Conservation (phyloP, 1,284 basidiomycete genomes). For the Hymenochaete sp. region DNA sequence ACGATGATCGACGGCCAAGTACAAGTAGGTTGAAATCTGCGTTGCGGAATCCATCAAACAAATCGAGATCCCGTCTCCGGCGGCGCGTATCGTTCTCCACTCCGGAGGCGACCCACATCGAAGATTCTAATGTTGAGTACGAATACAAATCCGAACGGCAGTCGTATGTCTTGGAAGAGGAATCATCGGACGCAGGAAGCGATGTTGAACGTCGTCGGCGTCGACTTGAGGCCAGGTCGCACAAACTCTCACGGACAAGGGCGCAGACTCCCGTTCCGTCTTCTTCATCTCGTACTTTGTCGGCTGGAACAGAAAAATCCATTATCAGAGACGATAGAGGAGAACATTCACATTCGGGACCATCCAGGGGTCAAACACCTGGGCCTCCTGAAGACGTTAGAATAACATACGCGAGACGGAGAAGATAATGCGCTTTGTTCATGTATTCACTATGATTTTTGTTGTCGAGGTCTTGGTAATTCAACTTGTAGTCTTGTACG, state of each 20-base stretch:
- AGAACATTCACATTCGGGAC: too few relatives aligned
- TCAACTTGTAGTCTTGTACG: conserved; percentile 51
- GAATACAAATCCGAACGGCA: neutral
- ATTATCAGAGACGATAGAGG: too few relatives aligned
- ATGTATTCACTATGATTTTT: too few relatives aligned
- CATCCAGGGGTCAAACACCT: too few relatives aligned
- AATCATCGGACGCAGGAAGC: neutral
- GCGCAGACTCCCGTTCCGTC: conserved; percentile 12
- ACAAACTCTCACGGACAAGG: neutral
- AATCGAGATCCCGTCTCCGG: conserved; percentile 1
- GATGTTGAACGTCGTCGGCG: conserved; percentile 3
- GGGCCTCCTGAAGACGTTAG: too few relatives aligned
- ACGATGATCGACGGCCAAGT: neutral
- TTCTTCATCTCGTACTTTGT: too few relatives aligned
- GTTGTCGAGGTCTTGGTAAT: too few relatives aligned
- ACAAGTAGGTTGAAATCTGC: conserved; percentile 6
- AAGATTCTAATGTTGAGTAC: conserved; percentile 2
- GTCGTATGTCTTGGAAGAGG: neutral
- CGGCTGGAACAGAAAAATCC: too few relatives aligned
- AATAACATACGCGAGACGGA: too few relatives aligned
- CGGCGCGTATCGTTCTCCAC: conserved; percentile 15
- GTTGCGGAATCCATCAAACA: conserved; percentile 12
- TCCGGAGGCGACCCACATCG: conserved; percentile 13
- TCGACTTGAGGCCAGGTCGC: neutral
- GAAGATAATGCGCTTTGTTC: too few relatives aligned